phyloP scores from a whole-genome alignment of 352 stramenopile genomes.

The Phytophthora boehmeriae region DNA sequence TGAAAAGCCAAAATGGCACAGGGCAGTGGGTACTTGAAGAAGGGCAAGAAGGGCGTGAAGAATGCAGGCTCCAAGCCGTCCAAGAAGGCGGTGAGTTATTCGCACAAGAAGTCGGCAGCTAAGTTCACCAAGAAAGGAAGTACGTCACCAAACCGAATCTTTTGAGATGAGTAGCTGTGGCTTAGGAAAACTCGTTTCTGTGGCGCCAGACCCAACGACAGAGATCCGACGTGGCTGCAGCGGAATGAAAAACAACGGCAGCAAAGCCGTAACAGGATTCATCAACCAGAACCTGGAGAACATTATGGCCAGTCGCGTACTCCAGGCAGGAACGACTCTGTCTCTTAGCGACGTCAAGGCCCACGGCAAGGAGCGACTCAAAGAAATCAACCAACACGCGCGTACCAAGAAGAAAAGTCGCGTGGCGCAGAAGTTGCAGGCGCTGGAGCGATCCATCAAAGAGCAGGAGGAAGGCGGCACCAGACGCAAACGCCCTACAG shows the following conservation, averaged over 20 bases:
- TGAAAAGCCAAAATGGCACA: conserved; percentile 61
- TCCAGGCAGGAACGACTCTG: conserved; percentile 71
- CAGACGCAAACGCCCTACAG: conserved; percentile 49
- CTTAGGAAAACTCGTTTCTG: too few relatives aligned
- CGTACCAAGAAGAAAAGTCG: conserved; percentile 89
- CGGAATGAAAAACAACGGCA: conserved; percentile 78
- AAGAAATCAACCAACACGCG: conserved; percentile 82
- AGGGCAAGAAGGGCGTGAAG: conserved; percentile 76
- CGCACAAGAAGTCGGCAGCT: conserved; percentile 79
- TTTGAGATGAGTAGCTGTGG: too few relatives aligned
- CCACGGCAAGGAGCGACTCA: conserved; percentile 81
- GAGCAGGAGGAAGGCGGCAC: conserved; percentile 72
- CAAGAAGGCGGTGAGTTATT: conserved; percentile 77
- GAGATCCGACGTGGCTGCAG: conserved; percentile 77
- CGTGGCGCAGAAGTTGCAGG: conserved; percentile 81
- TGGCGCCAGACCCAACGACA: conserved; percentile 67
- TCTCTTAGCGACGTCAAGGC: conserved; percentile 68
- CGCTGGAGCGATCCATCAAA: conserved; percentile 81
- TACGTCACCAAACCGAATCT: too few relatives aligned
- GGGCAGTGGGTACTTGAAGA: conserved; percentile 83
- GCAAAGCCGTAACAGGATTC: conserved; percentile 77
- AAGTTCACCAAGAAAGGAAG: conserved; percentile 91
- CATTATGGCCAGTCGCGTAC: conserved; percentile 84
- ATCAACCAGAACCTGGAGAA: conserved; percentile 91
- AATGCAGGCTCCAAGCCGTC: conserved; percentile 67